Evolutionary conservation across 352 stramenopile species (phyloP), one percentile per base, ranked within the genome.

Genomic region (Globisporangium camurandrum): DNA sequence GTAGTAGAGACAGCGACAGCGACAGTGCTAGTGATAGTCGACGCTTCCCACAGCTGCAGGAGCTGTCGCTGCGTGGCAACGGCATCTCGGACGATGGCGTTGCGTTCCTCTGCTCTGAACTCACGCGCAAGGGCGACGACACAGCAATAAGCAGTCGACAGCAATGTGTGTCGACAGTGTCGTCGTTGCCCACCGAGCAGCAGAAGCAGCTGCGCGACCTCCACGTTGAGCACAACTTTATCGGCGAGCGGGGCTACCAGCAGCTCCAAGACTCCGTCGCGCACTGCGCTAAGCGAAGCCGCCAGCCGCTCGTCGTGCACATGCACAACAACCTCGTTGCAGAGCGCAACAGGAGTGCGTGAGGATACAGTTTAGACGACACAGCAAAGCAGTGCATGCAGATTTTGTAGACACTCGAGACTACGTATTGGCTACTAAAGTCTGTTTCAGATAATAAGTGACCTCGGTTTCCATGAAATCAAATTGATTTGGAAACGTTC

Each of bases 201-300:
- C 7, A 27, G 37, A 17, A 30, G 45, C 31, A 40, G 50, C 57
- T 36, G 12, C 23, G 11, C 6, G 54, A 43, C 2, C 50, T 84
- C 19, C 56, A 77, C 36, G 45, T 84, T 2, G 66, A 73, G n/a
- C 58, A 79, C 6, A 84, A 84, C 34, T 84, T 77, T 33, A 69
- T 84, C 24, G 72, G 72, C 26, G 72, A 84, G 41, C 64, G 67
- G 16, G 72, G 72, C 23, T 47, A 69, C 20, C 19, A 70, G 40
- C 64, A 71, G 40, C 63, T 80, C 52, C 50, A 69, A 33, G 66
- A 74, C 34, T 49, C 69, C 2, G 61, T 71, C 37, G 49, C 26
- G 4, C 52, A 61, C 6, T 72, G 67, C 22, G 62, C 59, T 37
- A 46, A 23, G 49, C 42, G 48, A 12, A 59, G 51, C n/a, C 14